Evolutionary conservation across 2,329 filamentous ascomycete species (phyloP), one percentile per base, ranked within the genome.

Genomic region (Aspergillus texensis): DNA sequence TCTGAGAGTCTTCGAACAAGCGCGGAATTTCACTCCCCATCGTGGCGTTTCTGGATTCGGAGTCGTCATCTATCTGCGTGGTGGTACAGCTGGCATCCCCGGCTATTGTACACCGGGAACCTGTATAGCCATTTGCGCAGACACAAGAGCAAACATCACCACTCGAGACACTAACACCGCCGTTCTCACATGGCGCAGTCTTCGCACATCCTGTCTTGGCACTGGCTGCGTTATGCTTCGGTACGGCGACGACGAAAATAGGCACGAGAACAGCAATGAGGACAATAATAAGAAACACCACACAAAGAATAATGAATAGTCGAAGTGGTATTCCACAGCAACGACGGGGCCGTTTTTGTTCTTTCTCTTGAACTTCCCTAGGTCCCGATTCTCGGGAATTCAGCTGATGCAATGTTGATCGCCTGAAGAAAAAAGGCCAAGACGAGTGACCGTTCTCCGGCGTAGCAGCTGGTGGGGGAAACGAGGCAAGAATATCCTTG

Each of bases 271-370:
- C 83, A 0, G 94, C 95, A 5, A 92, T 92, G 4, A 91, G 88
- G 59, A 97, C 83, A 30, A 96, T 83, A 62, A 91, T 81, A 45
- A 97, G 74, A 12, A 93, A 73, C 4, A 94, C 74, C 24, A 96
- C 77, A 54, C 86, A 74, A 10, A 89, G 74, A 0, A 93, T 73
- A 26, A 95, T 78, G 72, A 96, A 94, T 0, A 85, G 86, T 89
- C 92, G 96, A 19, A 91, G 74, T 2, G 93, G 91, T 70, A 98
- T 85, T 19, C 94, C 94, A 73, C 94, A 99, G 78, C 91, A 96
- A 61, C 87, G 87, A 45, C 90, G 87, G 14, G 83, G 77, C 64
- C 79, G 57, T 41, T 67, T 68, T 14, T 65, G 66, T 63, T 67
- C 52, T 62, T 68, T 67, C 12, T 67, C 68, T 6, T 72, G 71